These are phyloP conservation scores for Clarireedia hainanense DNA, from an alignment of 2,329 filamentous ascomycete species.

Conservation along the genomic window DNA sequence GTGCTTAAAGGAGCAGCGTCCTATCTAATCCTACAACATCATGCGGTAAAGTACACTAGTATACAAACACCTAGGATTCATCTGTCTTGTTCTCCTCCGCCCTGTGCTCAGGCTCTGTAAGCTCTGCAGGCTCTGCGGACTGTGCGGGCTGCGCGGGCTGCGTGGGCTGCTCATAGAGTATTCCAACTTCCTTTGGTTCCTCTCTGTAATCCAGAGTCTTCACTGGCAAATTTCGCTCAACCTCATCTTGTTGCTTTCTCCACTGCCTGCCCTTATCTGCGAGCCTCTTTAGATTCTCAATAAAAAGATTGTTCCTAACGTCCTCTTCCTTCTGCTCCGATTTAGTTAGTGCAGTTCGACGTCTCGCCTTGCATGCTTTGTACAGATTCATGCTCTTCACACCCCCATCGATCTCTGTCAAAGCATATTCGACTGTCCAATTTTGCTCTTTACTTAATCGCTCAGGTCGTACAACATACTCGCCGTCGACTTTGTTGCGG, in stretches of 20 bases:
- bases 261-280: conserved; percentile 50
- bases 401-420: conserved; percentile 50
- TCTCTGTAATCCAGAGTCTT: conserved; percentile 36
- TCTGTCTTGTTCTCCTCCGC: no score
- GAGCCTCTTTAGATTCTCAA: conserved; percentile 35
- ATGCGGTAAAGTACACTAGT: no score
- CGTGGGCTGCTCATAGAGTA: not conserved
- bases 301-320: conserved; percentile 22
- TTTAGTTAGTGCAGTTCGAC: conserved; percentile 35
- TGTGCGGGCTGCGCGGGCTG: no score
- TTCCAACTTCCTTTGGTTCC: conserved; percentile 2
- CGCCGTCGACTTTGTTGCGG: conserved; percentile 63
- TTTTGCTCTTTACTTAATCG: conserved; percentile 36
- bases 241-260: conserved; percentile 45
- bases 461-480: conserved; percentile 53
- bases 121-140: no score
- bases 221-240: conserved; percentile 40
- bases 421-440: conserved; percentile 74
- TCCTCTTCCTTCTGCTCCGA: conserved; percentile 14
- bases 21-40: no score
- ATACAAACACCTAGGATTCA: no score
- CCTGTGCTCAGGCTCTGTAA: no score
- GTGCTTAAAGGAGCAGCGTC: no score
- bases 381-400: conserved; percentile 45
- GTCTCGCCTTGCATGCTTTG: conserved; percentile 44